These are phyloP conservation scores for Oidium heveae DNA, from an alignment of 2,329 filamentous ascomycete genomes.

Conservation along the genomic window DNA sequence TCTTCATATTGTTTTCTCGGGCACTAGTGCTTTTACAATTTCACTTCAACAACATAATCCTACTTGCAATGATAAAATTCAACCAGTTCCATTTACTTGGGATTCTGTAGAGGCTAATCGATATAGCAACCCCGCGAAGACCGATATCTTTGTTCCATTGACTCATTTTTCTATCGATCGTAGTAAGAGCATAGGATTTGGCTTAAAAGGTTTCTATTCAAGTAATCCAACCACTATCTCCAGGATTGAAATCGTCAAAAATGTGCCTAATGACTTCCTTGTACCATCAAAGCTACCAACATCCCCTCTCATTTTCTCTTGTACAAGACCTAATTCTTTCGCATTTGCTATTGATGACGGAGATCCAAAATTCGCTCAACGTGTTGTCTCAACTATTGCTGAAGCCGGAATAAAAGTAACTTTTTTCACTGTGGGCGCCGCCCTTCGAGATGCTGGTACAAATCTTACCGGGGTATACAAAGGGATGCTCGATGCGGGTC, in stretches of 20 bases:
- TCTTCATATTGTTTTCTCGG: constrained; percentile 37
- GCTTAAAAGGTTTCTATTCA: constrained; percentile 38
- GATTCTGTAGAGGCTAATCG: constrained; percentile 39
- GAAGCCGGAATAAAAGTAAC: constrained; percentile 38
- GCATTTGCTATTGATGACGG: constrained; percentile 52
- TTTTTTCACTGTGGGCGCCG: constrained; percentile 44
- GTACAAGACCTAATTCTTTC: constrained; percentile 42
- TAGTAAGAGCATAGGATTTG: constrained; percentile 28
- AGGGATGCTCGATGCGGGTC: constrained; percentile 33
- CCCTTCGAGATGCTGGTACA: constrained; percentile 29
- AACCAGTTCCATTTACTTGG: constrained; percentile 40
- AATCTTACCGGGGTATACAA: constrained; percentile 38
- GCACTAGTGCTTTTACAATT: constrained; percentile 35
- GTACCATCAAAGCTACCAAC: constrained; percentile 34
- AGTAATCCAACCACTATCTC: constrained; percentile 23
- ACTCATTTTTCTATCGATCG: constrained; percentile 39
- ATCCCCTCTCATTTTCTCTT: constrained; percentile 34
- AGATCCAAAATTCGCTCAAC: constrained; percentile 29
- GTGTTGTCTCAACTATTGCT: constrained; percentile 34
- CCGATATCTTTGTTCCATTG: constrained; percentile 40
- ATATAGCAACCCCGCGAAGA: constrained; percentile 22
- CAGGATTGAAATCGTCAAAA: constrained; percentile 32
- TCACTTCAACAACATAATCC: constrained; percentile 41
- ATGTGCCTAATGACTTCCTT: constrained; percentile 23
- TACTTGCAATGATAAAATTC: constrained; percentile 26